Evolutionary conservation across 2,329 filamentous ascomycete genomes (phyloP).

Genomic region (Alternaria rosae): DNA sequence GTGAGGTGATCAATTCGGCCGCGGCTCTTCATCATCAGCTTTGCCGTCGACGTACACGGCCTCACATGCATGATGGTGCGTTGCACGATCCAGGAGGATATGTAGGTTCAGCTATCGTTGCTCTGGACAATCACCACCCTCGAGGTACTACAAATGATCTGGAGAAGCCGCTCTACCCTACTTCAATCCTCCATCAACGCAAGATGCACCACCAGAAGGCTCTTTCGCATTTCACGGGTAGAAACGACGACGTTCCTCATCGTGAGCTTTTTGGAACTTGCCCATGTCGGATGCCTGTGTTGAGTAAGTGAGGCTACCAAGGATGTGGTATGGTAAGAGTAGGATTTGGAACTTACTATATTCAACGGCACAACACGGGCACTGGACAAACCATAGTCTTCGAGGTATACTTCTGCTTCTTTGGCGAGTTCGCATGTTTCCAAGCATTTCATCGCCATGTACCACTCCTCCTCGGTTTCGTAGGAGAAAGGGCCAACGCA

Average conservation of each 20-base stretch:
- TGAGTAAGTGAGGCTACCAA: neutral
- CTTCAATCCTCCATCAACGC: neutral
- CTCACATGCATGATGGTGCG: neutral
- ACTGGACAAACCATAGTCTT: too few species aligned
- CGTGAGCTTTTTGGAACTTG: too few species aligned
- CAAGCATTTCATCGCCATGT: too few species aligned
- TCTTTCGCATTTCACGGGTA: neutral
- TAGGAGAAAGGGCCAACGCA: too few species aligned
- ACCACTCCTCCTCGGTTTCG: too few species aligned
- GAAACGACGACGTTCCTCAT: too few species aligned
- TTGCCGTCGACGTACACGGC: neutral
- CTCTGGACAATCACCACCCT: neutral
- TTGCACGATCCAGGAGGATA: neutral
- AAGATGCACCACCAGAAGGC: neutral
- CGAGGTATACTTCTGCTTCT: too few species aligned
- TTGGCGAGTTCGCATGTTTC: too few species aligned
- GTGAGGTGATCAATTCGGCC: neutral
- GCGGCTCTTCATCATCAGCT: neutral
- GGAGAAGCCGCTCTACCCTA: neutral
- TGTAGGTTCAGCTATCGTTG: neutral
- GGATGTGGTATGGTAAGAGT: too few species aligned
- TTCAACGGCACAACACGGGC: too few species aligned
- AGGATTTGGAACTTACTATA: too few species aligned
- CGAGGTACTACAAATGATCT: neutral
- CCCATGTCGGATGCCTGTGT: neutral